Percentiles rank a stretch among this genome's conserved stretches.
Evolutionary conservation across 768 basidiomycete species (phyloP).

Genomic region (Pisolithus microcarpus): DNA sequence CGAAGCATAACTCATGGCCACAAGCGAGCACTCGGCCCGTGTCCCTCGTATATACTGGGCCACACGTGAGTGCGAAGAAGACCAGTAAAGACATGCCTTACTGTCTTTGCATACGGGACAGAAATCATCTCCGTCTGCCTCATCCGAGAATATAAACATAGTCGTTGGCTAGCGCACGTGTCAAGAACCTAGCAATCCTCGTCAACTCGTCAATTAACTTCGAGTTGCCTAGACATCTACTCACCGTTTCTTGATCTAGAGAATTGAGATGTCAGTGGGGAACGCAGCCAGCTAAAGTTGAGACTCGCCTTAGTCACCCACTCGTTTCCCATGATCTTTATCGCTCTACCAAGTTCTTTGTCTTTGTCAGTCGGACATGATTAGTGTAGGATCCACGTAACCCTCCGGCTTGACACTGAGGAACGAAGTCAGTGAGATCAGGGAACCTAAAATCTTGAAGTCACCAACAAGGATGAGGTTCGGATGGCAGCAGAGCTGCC

Average conservation of each 20-base stretch:
- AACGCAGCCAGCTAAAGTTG: background rate
- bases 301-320: conserved; percentile 23
- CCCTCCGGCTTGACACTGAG: conserved; percentile 37
- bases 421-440: background rate
- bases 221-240: background rate
- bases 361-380: conserved; percentile 43
- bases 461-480: conserved; percentile 51
- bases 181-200: conserved; percentile 28
- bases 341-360: conserved; percentile 52
- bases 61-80: background rate
- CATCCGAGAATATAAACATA: conserved; percentile 41
- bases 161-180: conserved; percentile 39
- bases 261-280: background rate
- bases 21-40: conserved; percentile 59
- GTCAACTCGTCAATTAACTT: background rate
- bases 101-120: conserved; percentile 68
- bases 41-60: conserved; percentile 39
- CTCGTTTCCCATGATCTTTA: conserved; percentile 37
- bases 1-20: conserved; percentile 59
- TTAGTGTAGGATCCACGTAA: conserved; percentile 44
- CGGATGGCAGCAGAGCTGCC: conserved; percentile 71
- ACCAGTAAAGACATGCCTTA: conserved; percentile 21
- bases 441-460: background rate
- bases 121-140: conserved; percentile 36
- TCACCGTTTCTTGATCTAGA: conserved; percentile 31